phyloP scores from a whole-genome alignment of 2,329 filamentous ascomycete species.

The Aspergillus tubingensis region DNA sequence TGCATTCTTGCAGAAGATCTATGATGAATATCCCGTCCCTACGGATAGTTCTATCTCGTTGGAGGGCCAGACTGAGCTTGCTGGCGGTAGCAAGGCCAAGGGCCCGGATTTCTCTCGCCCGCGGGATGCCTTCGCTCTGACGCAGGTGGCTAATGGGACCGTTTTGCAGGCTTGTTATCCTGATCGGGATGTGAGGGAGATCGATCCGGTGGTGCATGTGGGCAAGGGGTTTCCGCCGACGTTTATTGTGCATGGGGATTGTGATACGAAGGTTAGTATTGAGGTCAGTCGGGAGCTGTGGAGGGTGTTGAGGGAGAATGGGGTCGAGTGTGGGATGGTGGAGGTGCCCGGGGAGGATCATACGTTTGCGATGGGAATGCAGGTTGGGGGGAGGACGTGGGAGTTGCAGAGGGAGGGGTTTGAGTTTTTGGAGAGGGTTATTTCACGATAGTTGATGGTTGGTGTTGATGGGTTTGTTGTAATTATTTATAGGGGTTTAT shows the following conservation, averaged over 20 bases:
- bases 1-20: slow-evolving; percentile 40
- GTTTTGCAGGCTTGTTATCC: slow-evolving; percentile 39
- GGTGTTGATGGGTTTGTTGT: neutral
- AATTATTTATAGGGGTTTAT: neutral
- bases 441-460: slow-evolving; percentile 6
- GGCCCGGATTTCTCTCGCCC: slow-evolving; percentile 41
- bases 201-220: slow-evolving; percentile 41
- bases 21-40: slow-evolving; percentile 39
- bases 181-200: slow-evolving; percentile 24
- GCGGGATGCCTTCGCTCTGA: slow-evolving; percentile 45
- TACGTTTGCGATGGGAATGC: slow-evolving; percentile 48
- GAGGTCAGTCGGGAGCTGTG: slow-evolving; percentile 38
- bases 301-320: slow-evolving; percentile 26
- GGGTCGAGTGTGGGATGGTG: slow-evolving; percentile 39
- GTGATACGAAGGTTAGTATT: slow-evolving; percentile 44
- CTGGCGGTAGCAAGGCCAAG: slow-evolving; percentile 18
- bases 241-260: slow-evolving; percentile 46
- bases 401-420: slow-evolving; percentile 44
- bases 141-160: slow-evolving; percentile 44
- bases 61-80: slow-evolving; percentile 38
- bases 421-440: slow-evolving; percentile 42
- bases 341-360: slow-evolving; percentile 47
- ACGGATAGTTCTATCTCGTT: slow-evolving; percentile 45
- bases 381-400: slow-evolving; percentile 39
- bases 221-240: slow-evolving; percentile 39